These are phyloP conservation scores for Pleurotus salmoneostramineus DNA, from an alignment of 768 basidiomycete genomes.

Conservation along the genomic window DNA sequence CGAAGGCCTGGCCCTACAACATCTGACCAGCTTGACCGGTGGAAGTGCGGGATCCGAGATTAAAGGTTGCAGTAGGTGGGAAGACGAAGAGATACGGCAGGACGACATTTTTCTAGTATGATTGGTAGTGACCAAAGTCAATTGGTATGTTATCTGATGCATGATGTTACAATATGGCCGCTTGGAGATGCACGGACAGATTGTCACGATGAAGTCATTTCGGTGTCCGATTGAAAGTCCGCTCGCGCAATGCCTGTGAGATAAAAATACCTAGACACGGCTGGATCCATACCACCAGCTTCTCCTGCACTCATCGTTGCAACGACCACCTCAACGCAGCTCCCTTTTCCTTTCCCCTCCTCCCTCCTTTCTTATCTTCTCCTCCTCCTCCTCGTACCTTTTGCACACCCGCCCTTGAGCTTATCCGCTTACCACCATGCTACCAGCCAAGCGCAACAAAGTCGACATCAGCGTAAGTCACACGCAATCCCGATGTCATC, in stretches of 20 bases:
- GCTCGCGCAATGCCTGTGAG: slow-evolving; percentile 1
- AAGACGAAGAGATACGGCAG: not conserved
- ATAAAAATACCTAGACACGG: not conserved
- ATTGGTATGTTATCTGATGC: not conserved
- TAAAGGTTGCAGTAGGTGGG: not conserved
- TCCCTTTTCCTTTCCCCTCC: not conserved
- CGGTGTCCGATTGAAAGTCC: not conserved
- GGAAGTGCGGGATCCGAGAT: not conserved
- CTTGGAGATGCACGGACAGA: not conserved
- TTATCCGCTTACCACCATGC: slow-evolving; percentile 42
- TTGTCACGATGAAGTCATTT: not conserved
- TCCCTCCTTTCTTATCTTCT: not conserved
- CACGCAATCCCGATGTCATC: not conserved
- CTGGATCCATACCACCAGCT: not conserved
- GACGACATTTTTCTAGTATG: not conserved
- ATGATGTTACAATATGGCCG: not conserved
- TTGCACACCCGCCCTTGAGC: slow-evolving; percentile 11
- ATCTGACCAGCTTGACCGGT: not conserved
- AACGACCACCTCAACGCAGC: not conserved
- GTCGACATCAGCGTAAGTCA: slow-evolving; percentile 85
- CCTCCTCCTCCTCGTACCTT: slow-evolving; percentile 22
- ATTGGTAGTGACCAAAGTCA: not conserved
- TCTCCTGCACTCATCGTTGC: not conserved
- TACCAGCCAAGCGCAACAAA: slow-evolving; percentile 82
- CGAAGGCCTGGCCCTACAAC: not conserved